Percentiles rank a stretch among this genome's conserved stretches.
Conservation (phyloP, 2,329 filamentous ascomycete species). For the Hortaea sp. region DNA sequence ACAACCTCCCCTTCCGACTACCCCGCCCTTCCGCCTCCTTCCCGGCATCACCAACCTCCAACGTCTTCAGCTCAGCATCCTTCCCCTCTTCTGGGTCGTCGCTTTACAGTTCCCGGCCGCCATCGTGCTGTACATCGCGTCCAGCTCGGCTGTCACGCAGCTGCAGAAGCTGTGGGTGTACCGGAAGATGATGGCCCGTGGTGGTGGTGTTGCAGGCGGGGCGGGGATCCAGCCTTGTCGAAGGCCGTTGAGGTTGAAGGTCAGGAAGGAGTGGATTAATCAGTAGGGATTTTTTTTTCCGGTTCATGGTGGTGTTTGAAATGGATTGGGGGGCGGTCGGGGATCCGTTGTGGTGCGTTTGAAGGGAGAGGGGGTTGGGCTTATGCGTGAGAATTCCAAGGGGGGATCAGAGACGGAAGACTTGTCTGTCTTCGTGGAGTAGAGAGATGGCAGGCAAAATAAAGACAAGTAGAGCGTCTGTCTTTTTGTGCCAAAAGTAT, state of each 20-base stretch:
- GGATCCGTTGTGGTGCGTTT: no score
- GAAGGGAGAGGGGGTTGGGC: no score
- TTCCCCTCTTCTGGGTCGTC: slow-evolving; percentile 23
- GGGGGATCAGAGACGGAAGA: no score
- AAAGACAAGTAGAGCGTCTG: no score
- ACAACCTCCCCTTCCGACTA: neutral
- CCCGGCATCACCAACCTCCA: slow-evolving; percentile 3
- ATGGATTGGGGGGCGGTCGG: no score
- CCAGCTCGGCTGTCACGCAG: slow-evolving; percentile 8
- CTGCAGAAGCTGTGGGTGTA: slow-evolving; percentile 17
- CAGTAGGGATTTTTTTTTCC: no score
- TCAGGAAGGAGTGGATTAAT: slow-evolving; percentile 8
- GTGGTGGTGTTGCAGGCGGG: no score
- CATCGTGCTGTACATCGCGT: slow-evolving; percentile 31
- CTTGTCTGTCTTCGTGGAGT: no score
- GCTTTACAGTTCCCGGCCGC: slow-evolving; percentile 29
- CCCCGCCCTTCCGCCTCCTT: neutral
- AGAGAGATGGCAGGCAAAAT: no score
- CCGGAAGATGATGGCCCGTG: slow-evolving; percentile 18
- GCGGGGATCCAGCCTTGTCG: slow-evolving; percentile 10
- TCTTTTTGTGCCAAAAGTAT: no score
- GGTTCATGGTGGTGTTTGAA: no score
- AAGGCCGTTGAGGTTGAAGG: slow-evolving; percentile 16
- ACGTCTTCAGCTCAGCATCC: slow-evolving; percentile 20
- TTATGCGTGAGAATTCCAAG: no score